Conservation (phyloP, 345 rosid genomes). For the Viola odorata region DNA sequence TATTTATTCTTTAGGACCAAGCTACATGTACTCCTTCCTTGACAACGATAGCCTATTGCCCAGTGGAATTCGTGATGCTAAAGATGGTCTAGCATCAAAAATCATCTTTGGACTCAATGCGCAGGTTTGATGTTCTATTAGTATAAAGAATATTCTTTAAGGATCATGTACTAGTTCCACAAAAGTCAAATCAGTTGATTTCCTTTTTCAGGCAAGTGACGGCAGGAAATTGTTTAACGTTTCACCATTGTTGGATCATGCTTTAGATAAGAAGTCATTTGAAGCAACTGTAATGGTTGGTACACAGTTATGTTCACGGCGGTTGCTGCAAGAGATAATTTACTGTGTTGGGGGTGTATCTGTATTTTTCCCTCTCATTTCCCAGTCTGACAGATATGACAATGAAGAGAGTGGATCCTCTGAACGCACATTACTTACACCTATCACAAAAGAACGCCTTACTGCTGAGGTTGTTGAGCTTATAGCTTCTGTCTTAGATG, state of each 20-base stretch:
- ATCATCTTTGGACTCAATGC: constrained; percentile 88
- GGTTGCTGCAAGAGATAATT: constrained; percentile 85
- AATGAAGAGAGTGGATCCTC: constrained; percentile 40
- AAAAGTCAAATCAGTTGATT: constrained; percentile 12
- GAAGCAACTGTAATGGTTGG: constrained; percentile 75
- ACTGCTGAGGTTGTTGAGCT: constrained; percentile 93
- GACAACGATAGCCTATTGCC: constrained; percentile 64
- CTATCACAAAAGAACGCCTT: constrained; percentile 65
- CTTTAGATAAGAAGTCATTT: constrained; percentile 59
- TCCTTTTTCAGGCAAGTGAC: constrained; percentile 74
- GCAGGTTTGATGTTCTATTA: constrained; percentile 47
- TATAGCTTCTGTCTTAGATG: constrained; percentile 89
- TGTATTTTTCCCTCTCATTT: constrained; percentile 87
- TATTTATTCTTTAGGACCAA: constrained; percentile 75
- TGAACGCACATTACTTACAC: constrained; percentile 49
- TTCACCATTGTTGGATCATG: constrained; percentile 56
- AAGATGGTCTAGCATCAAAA: constrained; percentile 90
- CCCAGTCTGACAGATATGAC: constrained; percentile 79
- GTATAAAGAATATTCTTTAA: not conserved
- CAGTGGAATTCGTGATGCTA: constrained; percentile 79
- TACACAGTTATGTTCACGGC: constrained; percentile 83
- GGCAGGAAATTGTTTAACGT: constrained; percentile 84
- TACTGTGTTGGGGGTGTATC: constrained; percentile 97
- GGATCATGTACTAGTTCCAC: not conserved
- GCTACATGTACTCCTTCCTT: constrained; percentile 93